Conservation (phyloP, 257 asterid species). For the Solanum sparsipilum region DNA sequence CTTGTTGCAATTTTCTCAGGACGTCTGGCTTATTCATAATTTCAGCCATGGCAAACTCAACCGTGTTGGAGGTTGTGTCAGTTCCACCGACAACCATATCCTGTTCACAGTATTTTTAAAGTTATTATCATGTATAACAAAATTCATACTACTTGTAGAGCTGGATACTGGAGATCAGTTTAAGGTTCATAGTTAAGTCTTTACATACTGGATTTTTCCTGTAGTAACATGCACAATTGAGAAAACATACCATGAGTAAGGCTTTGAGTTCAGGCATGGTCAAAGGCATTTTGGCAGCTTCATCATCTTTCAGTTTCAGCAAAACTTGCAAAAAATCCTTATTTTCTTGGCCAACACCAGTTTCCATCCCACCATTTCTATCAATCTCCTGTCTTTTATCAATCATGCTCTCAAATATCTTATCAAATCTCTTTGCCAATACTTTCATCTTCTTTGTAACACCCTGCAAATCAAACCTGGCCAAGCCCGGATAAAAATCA, state of each 20-base stretch:
- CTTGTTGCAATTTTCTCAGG: slow-evolving; percentile 32
- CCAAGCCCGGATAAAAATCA: slow-evolving; percentile 56
- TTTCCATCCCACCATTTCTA: neutral
- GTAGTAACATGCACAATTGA: neutral
- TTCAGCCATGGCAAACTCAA: slow-evolving; percentile 62
- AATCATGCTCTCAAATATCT: slow-evolving; percentile 43
- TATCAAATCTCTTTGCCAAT: slow-evolving; percentile 35
- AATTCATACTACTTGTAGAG: neutral
- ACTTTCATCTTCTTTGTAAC: slow-evolving; percentile 36
- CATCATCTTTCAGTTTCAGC: slow-evolving; percentile 36
- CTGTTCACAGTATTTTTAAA: slow-evolving; percentile 10
- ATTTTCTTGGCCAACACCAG: slow-evolving; percentile 1
- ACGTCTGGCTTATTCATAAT: slow-evolving; percentile 48
- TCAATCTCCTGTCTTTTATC: slow-evolving; percentile 24
- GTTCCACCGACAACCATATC: slow-evolving; percentile 81
- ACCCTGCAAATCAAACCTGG: slow-evolving; percentile 63
- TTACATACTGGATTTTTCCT: neutral
- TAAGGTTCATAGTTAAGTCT: neutral
- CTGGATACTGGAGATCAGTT: neutral
- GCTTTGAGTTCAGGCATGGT: slow-evolving; percentile 62
- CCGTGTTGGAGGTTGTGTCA: slow-evolving; percentile 54
- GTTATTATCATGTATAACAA: neutral
- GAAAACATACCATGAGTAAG: slow-evolving; percentile 47
- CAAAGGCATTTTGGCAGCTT: slow-evolving; percentile 37
- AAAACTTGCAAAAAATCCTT: slow-evolving; percentile 61